Evolutionary conservation across 441 rosid species (phyloP).

Genomic region (Melastoma candidum): DNA sequence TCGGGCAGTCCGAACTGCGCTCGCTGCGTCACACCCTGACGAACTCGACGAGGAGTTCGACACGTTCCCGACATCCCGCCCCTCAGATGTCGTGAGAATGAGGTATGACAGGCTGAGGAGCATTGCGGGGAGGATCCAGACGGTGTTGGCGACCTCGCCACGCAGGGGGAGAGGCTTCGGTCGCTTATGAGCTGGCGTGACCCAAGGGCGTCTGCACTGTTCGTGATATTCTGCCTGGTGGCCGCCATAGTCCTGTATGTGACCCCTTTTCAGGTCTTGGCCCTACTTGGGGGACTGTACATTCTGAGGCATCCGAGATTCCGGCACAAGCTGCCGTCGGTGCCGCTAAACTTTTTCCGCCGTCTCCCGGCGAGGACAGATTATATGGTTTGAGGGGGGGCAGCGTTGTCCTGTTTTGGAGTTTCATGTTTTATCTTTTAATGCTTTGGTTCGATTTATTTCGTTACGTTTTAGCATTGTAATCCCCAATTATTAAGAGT

Average conservation of each 20-base stretch:
- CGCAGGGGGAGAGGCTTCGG: slow-evolving; percentile 92
- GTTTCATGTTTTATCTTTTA: too few species aligned
- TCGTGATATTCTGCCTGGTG: slow-evolving; percentile 71
- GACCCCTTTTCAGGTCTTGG: slow-evolving; percentile 85
- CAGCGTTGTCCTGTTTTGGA: too few species aligned
- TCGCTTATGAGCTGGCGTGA: slow-evolving; percentile 95
- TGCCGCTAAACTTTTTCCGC: slow-evolving; percentile 31
- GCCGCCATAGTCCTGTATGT: slow-evolving; percentile 78
- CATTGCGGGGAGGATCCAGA: slow-evolving; percentile 13
- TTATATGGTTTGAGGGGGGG: slow-evolving; percentile 54
- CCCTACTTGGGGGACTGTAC: slow-evolving; percentile 60
- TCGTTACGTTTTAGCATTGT: too few species aligned
- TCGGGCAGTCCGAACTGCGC: too few species aligned
- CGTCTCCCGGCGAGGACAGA: slow-evolving; percentile 85
- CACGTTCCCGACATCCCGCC: slow-evolving; percentile 73
- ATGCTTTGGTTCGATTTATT: too few species aligned
- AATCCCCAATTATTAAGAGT: too few species aligned
- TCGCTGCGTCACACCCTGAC: too few species aligned
- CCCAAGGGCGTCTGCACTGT: slow-evolving; percentile 82
- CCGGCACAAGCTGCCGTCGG: slow-evolving; percentile 79
- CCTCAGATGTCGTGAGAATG: slow-evolving; percentile 68
- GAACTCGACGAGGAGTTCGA: too few species aligned
- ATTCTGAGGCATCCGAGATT: slow-evolving; percentile 93
- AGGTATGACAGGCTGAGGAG: slow-evolving; percentile 89
- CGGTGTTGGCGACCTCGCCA: slow-evolving; percentile 93